A percentile compares a stretch with the other conserved stretches of the same genome.
Conservation (phyloP, 2,329 filamentous ascomycete genomes). For the Periconia sp. region DNA sequence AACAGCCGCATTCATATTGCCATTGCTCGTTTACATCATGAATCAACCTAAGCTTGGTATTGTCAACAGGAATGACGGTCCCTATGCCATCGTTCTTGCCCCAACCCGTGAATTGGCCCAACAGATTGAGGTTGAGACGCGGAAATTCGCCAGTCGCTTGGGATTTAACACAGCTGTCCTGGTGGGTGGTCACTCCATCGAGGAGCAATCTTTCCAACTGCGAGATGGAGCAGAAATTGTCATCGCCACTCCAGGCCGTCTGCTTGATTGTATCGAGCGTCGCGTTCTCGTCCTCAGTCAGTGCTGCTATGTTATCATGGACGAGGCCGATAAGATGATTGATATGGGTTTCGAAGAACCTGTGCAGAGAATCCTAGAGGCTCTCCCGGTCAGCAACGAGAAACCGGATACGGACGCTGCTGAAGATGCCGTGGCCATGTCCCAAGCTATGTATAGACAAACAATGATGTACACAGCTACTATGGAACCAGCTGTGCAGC, state of each 20-base stretch:
- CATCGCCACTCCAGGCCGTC: slow-evolving; percentile 95
- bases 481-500: slow-evolving; percentile 90
- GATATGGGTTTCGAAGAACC: slow-evolving; percentile 97
- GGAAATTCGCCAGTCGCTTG: slow-evolving; percentile 85
- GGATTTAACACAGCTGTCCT: slow-evolving; percentile 96
- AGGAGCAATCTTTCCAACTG: slow-evolving; percentile 88
- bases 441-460: slow-evolving; percentile 81
- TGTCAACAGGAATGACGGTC: slow-evolving; percentile 86
- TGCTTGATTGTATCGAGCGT: slow-evolving; percentile 95
- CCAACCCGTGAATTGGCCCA: slow-evolving; percentile 97
- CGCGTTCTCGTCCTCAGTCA: slow-evolving; percentile 90
- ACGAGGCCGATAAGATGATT: slow-evolving; percentile 99
- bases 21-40: slow-evolving; percentile 90
- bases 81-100: slow-evolving; percentile 94
- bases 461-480: slow-evolving; percentile 99
- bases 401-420: slow-evolving; percentile 94
- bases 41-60: slow-evolving; percentile 84
- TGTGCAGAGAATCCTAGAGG: slow-evolving; percentile 95
- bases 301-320: slow-evolving; percentile 99
- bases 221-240: slow-evolving; percentile 95
- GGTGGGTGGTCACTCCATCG: slow-evolving; percentile 93
- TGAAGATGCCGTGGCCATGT: slow-evolving; percentile 85
- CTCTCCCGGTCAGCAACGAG: slow-evolving; percentile 87
- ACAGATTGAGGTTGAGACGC: slow-evolving; percentile 92
- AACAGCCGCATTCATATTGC: slow-evolving; percentile 91